phyloP scores from a whole-genome alignment of 768 basidiomycete species.

The Suillus subalutaceus region DNA sequence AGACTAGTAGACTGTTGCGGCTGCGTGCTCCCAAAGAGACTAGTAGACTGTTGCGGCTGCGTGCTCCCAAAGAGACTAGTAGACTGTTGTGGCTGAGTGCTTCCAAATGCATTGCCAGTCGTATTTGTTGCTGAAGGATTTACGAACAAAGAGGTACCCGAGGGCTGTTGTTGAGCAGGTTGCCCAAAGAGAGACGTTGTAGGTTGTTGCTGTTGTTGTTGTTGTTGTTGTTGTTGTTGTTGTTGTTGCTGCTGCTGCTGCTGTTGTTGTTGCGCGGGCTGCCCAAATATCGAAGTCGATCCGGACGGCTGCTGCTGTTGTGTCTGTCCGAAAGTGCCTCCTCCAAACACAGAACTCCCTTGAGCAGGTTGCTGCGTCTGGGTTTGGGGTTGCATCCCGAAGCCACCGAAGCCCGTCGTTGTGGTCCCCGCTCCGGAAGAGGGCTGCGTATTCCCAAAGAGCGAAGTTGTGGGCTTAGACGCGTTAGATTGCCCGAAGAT shows the following conservation, averaged over 20 bases:
- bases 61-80: constrained; percentile 39
- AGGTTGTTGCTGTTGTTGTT: constrained; percentile 29
- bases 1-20: constrained; percentile 18
- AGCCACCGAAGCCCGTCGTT: constrained; percentile 21
- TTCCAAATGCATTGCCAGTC: constrained; percentile 42
- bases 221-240: not conserved
- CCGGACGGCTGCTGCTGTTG: constrained; percentile 28
- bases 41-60: constrained; percentile 22
- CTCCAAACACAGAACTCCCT: constrained; percentile 23
- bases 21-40: constrained; percentile 26
- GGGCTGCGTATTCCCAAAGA: constrained; percentile 37
- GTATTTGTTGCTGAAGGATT: constrained; percentile 7
- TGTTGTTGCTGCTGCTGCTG: constrained; percentile 38
- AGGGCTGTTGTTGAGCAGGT: constrained; percentile 26
- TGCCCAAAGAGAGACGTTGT: constrained; percentile 42
- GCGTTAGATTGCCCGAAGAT: constrained; percentile 9
- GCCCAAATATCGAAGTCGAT: constrained; percentile 31
- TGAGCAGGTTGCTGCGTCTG: constrained; percentile 25
- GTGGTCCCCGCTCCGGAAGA: constrained; percentile 13
- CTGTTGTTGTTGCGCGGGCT: constrained; percentile 23
- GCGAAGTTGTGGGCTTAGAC: constrained; percentile 4
- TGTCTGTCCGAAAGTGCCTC: constrained; percentile 14
- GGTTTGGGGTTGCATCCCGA: constrained; percentile 39
- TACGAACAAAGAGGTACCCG: constrained; percentile 2
- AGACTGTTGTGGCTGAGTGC: constrained; percentile 23